These are phyloP conservation scores for Penicillium sclerotiorum DNA, from an alignment of 2,329 filamentous ascomycete species.

Conservation along the genomic window DNA sequence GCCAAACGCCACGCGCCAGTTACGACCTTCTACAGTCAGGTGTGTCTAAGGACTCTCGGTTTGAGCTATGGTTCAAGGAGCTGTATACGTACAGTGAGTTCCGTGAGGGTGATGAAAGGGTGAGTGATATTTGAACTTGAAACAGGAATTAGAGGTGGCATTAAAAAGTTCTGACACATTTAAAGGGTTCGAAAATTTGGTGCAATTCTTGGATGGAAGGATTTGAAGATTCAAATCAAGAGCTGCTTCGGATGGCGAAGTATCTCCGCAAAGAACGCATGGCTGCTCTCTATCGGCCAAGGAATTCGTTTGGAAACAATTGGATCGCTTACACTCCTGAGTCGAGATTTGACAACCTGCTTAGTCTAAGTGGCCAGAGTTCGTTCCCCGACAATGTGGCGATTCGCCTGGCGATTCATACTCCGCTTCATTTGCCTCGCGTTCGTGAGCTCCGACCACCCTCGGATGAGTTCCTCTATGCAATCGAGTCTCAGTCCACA, in stretches of 20 bases:
- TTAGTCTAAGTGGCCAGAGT: neutral
- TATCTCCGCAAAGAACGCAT: constrained; percentile 28
- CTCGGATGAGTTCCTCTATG: too few relatives aligned
- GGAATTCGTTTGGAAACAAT: constrained; percentile 12
- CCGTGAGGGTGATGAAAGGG: neutral
- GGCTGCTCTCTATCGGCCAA: constrained; percentile 36
- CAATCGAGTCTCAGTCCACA: too few relatives aligned
- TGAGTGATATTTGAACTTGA: too few relatives aligned
- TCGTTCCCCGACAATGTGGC: constrained; percentile 13
- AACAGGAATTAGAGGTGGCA: too few relatives aligned
- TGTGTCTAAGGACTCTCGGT: neutral
- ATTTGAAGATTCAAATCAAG: constrained; percentile 33
- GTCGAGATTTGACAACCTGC: neutral
- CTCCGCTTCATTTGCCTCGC: too few relatives aligned
- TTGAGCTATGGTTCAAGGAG: constrained; percentile 38
- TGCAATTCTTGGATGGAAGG: constrained; percentile 39
- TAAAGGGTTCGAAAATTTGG: too few relatives aligned
- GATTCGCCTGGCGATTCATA: constrained; percentile 25
- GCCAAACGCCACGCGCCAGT: constrained; percentile 13
- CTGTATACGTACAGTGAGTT: neutral
- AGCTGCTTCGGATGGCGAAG: constrained; percentile 30
- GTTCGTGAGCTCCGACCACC: too few relatives aligned
- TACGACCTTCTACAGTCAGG: constrained; percentile 16
- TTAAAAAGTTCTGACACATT: too few relatives aligned
- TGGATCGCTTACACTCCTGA: constrained; percentile 33